Conservation (phyloP, 192 early-diverging fungal genomes). For the Linnemannia zychae region DNA sequence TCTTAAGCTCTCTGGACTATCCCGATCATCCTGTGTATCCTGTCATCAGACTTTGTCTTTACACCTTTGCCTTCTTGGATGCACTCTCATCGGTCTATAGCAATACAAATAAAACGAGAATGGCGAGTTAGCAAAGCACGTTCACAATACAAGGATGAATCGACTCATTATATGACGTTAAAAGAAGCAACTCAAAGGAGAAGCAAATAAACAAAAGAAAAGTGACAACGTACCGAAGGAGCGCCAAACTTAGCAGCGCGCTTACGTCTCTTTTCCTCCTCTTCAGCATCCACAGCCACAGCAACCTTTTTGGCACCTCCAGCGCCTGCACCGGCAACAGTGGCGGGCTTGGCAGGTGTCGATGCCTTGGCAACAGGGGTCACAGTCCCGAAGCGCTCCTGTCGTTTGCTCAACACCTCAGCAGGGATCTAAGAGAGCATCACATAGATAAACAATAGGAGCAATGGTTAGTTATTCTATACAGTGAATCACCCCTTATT, state of each 20-base stretch:
- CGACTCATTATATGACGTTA: background rate
- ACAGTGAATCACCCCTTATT: background rate
- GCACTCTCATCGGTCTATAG: slow-evolving; percentile 16
- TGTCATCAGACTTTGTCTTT: background rate
- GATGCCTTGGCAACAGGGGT: slow-evolving; percentile 10
- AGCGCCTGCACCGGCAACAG: background rate
- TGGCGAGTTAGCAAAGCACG: background rate
- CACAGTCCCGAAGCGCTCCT: slow-evolving; percentile 65
- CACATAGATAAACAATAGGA: background rate
- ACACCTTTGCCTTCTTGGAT: slow-evolving; percentile 36
- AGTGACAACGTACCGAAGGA: slow-evolving; percentile 8
- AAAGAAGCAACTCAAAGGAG: background rate
- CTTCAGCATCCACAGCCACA: slow-evolving; percentile 45
- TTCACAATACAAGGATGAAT: background rate
- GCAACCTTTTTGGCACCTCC: background rate
- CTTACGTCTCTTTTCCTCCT: slow-evolving; percentile 78
- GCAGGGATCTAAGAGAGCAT: slow-evolving; percentile 45
- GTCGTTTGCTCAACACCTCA: slow-evolving; percentile 66
- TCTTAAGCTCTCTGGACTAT: background rate
- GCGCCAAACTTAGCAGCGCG: slow-evolving; percentile 70
- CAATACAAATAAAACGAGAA: background rate
- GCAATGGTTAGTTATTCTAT: background rate
- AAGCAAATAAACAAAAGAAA: background rate
- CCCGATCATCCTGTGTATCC: background rate
- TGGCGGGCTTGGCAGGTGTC: background rate